These are phyloP conservation scores for Heterobasidion occidentale DNA, from an alignment of 1,284 basidiomycete species.

Conservation along the genomic window DNA sequence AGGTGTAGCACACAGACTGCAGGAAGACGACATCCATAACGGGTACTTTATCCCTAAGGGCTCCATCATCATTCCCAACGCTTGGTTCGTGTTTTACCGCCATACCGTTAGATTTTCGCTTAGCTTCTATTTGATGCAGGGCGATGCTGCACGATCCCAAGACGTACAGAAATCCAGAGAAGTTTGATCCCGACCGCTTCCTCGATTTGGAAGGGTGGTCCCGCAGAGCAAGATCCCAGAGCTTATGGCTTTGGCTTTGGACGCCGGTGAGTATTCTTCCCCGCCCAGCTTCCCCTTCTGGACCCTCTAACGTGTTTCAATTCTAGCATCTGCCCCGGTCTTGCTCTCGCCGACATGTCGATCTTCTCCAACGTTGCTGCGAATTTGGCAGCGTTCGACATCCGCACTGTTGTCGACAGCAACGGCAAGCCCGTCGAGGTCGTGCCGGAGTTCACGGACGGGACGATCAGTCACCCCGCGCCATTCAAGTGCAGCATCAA, in stretches of 20 bases:
- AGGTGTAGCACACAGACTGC: constrained; percentile 19
- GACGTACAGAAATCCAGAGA: neutral
- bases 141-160: neutral
- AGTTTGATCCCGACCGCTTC: constrained; percentile 4
- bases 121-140: neutral
- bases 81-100: constrained; percentile 11
- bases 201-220: neutral
- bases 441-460: constrained; percentile 8
- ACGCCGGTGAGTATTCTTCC: neutral
- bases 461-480: constrained; percentile 38
- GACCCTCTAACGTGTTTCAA: neutral
- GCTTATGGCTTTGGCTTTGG: constrained; percentile 1
- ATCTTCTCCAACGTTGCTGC: constrained; percentile 16
- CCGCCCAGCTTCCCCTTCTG: neutral
- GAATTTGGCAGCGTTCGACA: constrained; percentile 16
- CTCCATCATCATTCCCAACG: constrained; percentile 19
- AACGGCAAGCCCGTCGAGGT: constrained; percentile 11
- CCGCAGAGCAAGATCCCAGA: neutral
- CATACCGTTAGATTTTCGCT: too few relatives aligned
- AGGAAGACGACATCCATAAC: constrained; percentile 20
- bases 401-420: constrained; percentile 13
- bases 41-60: constrained; percentile 23
- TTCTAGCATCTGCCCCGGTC: constrained; percentile 12
- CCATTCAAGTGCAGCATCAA: constrained; percentile 52
- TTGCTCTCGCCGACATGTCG: constrained; percentile 15